These are phyloP conservation scores for Neurospora sp. DNA, from an alignment of 495 filamentous ascomycete species.

Conservation along the genomic window DNA sequence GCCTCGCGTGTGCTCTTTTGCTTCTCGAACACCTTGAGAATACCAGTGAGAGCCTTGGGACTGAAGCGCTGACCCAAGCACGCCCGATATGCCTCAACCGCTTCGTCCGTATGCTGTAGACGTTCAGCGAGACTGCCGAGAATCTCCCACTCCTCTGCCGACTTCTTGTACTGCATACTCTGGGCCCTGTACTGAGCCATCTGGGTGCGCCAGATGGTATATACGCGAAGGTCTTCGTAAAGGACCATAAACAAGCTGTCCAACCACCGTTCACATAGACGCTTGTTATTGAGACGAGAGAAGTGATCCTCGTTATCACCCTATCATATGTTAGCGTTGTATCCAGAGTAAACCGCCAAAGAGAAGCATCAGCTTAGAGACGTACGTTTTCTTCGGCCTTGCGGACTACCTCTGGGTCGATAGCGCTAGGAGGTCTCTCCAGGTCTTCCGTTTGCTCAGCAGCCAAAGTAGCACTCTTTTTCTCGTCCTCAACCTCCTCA, in stretches of 20 bases:
- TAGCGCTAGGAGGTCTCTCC: conserved; percentile 70
- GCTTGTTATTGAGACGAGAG: conserved; percentile 80
- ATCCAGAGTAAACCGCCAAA: not conserved
- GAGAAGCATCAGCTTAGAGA: not conserved
- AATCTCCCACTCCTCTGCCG: conserved; percentile 95
- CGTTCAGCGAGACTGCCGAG: conserved; percentile 86
- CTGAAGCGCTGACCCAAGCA: conserved; percentile 78
- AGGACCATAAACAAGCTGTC: conserved; percentile 99
- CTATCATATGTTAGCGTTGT: conserved; percentile 13
- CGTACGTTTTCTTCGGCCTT: conserved; percentile 76
- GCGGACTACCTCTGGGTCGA: conserved; percentile 73
- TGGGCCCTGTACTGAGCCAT: conserved; percentile 88
- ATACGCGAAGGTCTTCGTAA: conserved; percentile 94
- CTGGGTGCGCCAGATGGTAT: conserved; percentile 98
- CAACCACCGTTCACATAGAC: conserved; percentile 93
- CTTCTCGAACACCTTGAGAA: conserved; percentile 65
- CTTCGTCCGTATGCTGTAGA: conserved; percentile 80
- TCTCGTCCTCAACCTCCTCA: conserved; percentile 40
- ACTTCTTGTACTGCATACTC: conserved; percentile 87
- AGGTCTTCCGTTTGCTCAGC: conserved; percentile 38
- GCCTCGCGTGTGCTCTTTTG: conserved; percentile 62
- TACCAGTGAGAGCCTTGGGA: conserved; percentile 77
- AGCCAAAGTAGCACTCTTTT: conserved; percentile 5
- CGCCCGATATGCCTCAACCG: conserved; percentile 79
- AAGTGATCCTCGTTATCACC: conserved; percentile 43